phyloP scores from a whole-genome alignment of 2,329 filamentous ascomycete species.

The Amauroascus niger region DNA sequence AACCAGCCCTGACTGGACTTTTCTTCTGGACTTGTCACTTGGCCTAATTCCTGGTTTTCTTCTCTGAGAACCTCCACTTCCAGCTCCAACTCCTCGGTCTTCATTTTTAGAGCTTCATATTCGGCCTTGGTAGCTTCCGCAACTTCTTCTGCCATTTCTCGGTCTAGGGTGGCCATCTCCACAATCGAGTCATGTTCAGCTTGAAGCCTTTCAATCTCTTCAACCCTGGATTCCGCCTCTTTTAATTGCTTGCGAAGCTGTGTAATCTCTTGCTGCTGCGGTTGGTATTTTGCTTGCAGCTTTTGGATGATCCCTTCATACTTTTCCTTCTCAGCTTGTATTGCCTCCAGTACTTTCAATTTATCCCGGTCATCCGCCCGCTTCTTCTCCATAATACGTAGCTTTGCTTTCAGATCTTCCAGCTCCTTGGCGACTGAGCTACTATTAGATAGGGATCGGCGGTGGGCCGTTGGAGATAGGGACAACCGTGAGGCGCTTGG shows the following conservation, averaged over 20 bases:
- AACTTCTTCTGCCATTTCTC: slow-evolving; percentile 93
- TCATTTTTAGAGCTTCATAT: slow-evolving; percentile 63
- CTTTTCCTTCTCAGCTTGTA: slow-evolving; percentile 50
- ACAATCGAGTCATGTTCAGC: slow-evolving; percentile 76
- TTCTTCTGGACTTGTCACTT: slow-evolving; percentile 82
- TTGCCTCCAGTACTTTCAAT: slow-evolving; percentile 64
- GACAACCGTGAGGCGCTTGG: slow-evolving; percentile 21
- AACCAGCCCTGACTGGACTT: slow-evolving; percentile 78
- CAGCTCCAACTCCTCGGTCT: slow-evolving; percentile 72
- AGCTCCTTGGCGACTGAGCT: slow-evolving; percentile 56
- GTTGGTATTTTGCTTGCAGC: slow-evolving; percentile 77
- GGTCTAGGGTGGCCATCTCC: slow-evolving; percentile 79
- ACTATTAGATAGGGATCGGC: slow-evolving; percentile 39
- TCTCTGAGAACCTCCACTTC: slow-evolving; percentile 79
- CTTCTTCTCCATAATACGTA: slow-evolving; percentile 81
- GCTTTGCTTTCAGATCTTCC: slow-evolving; percentile 79
- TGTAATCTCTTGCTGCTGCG: slow-evolving; percentile 67
- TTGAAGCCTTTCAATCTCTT: slow-evolving; percentile 61
- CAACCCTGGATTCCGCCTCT: slow-evolving; percentile 60
- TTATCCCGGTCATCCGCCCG: slow-evolving; percentile 75
- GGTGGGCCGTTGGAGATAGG: slow-evolving; percentile 15
- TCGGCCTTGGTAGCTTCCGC: slow-evolving; percentile 74
- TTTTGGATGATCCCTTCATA: slow-evolving; percentile 79
- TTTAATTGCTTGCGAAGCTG: slow-evolving; percentile 69
- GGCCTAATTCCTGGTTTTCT: slow-evolving; percentile 73